These are phyloP conservation scores for Prunus fruticosa DNA, from an alignment of 306 rosid species.

Conservation along the genomic window DNA sequence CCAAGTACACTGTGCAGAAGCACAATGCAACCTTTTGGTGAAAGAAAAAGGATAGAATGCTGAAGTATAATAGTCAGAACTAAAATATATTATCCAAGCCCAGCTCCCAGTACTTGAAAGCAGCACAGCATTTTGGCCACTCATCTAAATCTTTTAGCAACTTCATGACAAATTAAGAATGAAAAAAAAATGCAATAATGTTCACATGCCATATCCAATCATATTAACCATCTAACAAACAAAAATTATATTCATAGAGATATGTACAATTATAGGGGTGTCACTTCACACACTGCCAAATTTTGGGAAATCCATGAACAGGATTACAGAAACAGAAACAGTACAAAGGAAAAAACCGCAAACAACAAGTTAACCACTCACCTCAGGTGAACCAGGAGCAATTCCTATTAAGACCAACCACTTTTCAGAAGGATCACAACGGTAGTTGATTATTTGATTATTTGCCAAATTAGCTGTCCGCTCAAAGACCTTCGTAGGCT, in stretches of 20 bases:
- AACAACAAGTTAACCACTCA: constrained; percentile 28
- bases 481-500: constrained; percentile 74
- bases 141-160: constrained; percentile 1
- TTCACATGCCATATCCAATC: not conserved
- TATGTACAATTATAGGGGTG: not conserved
- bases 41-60: not conserved
- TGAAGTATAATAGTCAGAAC: too few relatives aligned
- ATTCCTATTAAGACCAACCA: constrained; percentile 82
- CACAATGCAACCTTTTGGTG: not conserved
- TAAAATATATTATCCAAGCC: not conserved
- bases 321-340: not conserved
- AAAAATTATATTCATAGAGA: not conserved
- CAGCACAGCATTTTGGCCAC: not conserved
- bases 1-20: not conserved
- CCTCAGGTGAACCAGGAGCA: constrained; percentile 81
- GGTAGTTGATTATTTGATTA: constrained; percentile 83
- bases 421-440: constrained; percentile 70
- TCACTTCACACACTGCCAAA: not conserved
- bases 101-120: not conserved
- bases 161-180: not conserved
- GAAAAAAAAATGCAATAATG: not conserved
- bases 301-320: not conserved
- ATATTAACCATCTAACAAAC: not conserved
- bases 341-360: constrained; percentile 1
- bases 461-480: constrained; percentile 64